These are phyloP conservation scores for Ganoderma sp. DNA, from an alignment of 1,284 basidiomycete genomes.

Conservation along the genomic window DNA sequence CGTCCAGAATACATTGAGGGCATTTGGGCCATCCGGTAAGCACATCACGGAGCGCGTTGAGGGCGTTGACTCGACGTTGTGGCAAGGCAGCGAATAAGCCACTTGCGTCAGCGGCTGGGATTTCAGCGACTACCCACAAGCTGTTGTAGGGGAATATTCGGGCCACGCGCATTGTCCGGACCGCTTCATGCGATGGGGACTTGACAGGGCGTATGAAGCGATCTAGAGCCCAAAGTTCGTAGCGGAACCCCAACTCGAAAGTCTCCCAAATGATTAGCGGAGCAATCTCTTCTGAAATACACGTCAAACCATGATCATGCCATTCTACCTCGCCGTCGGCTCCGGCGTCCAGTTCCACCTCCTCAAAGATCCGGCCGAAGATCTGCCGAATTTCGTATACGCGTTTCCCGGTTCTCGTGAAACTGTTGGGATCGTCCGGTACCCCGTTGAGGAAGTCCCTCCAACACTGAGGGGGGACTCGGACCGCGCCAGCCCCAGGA, in stretches of 20 bases:
- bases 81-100: background rate
- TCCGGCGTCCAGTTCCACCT: background rate
- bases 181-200: background rate
- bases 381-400: background rate
- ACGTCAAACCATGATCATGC: background rate
- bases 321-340: background rate
- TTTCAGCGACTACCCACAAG: background rate
- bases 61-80: background rate
- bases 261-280: conserved; percentile 21
- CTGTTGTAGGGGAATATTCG: background rate
- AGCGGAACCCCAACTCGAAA: conserved; percentile 21
- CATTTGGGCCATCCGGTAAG: background rate
- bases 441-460: conserved; percentile 13
- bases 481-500: background rate
- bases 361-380: conserved; percentile 3
- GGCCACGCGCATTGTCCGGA: background rate
- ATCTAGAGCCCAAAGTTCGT: conserved; percentile 22
- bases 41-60: background rate
- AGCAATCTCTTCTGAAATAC: background rate
- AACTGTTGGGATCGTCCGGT: background rate
- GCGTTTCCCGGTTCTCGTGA: background rate
- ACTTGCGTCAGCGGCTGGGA: background rate
- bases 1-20: background rate
- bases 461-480: conserved; percentile 12
- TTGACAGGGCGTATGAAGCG: background rate